These are phyloP conservation scores for Hyphopichia wangnamkhiaoensis DNA, from an alignment of 1,139 yeast species.

Conservation along the genomic window DNA sequence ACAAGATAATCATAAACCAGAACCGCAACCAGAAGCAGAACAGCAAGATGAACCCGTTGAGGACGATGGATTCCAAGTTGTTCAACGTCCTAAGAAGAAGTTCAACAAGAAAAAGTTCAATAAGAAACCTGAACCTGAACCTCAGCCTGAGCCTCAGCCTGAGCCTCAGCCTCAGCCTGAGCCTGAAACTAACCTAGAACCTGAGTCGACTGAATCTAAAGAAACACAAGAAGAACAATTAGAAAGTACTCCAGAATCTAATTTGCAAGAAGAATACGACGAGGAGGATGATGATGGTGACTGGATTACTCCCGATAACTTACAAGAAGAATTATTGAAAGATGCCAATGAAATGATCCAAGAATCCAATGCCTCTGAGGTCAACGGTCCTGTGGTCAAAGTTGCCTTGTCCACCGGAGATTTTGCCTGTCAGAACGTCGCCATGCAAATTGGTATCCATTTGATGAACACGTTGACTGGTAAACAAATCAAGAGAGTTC, in stretches of 20 bases:
- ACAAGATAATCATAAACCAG: background rate
- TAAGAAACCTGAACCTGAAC: constrained; percentile 10
- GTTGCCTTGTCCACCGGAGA: constrained; percentile 94
- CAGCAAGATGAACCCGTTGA: constrained; percentile 9
- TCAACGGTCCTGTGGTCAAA: constrained; percentile 40
- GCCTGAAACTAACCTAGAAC: constrained; percentile 4
- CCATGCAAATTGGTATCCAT: constrained; percentile 86
- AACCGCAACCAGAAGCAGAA: constrained; percentile 8
- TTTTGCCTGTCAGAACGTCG: constrained; percentile 95
- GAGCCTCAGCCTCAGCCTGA: constrained; percentile 8
- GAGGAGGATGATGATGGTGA: constrained; percentile 82
- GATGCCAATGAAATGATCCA: constrained; percentile 52
- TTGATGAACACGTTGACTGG: constrained; percentile 87
- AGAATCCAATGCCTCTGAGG: constrained; percentile 24
- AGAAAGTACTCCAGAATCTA: background rate
- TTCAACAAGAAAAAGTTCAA: constrained; percentile 9
- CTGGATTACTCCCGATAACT: constrained; percentile 92
- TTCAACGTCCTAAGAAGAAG: constrained; percentile 5
- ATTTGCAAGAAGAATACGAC: constrained; percentile 48
- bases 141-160: constrained; percentile 8
- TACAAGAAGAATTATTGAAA: constrained; percentile 66
- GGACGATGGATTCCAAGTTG: constrained; percentile 7
- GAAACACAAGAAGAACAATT: constrained; percentile 1
- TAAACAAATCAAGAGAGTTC: constrained; percentile 75
- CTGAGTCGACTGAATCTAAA: background rate